Percentiles rank a stretch among this genome's conserved stretches.
Evolutionary conservation across 2,329 filamentous ascomycete genomes (phyloP).

Genomic region (Hymenoscyphus repandus): DNA sequence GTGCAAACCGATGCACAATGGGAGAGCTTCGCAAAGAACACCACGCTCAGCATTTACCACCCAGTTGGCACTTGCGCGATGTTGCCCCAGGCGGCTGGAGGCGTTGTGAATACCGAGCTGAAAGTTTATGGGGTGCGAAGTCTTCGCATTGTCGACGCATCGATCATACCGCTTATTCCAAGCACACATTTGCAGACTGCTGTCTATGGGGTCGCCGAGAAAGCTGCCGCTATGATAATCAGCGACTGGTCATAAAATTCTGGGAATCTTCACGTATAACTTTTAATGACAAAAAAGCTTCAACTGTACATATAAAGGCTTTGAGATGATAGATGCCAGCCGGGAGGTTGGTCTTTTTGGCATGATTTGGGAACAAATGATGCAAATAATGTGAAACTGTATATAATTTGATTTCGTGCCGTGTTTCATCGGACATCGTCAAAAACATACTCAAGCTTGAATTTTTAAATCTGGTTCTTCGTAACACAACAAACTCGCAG

Average conservation of each 20-base stretch:
- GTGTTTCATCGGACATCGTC: no score
- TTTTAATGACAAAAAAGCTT: no score
- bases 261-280: constrained; percentile 33
- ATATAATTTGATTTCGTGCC: no score
- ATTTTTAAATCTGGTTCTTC: no score
- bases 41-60: constrained; percentile 3
- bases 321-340: no score
- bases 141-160: constrained; percentile 4
- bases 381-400: no score
- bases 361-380: no score
- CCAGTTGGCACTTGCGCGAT: constrained; percentile 4
- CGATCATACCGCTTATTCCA: constrained; percentile 1
- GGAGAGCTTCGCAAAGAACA: constrained; percentile 1
- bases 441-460: no score
- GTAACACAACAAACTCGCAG: no score
- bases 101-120: constrained; percentile 4
- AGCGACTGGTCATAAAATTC: not conserved
- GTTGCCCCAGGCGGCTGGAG: not conserved
- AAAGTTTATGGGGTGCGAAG: constrained; percentile 1
- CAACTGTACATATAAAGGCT: no score
- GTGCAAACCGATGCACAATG: constrained; percentile 4
- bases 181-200: constrained; percentile 1
- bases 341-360: no score
- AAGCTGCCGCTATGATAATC: constrained; percentile 1
- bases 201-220: constrained; percentile 5